Percentiles rank a stretch among this genome's conserved stretches.
Conservation (phyloP, 768 basidiomycete species). For the Kwoniella sp. region DNA sequence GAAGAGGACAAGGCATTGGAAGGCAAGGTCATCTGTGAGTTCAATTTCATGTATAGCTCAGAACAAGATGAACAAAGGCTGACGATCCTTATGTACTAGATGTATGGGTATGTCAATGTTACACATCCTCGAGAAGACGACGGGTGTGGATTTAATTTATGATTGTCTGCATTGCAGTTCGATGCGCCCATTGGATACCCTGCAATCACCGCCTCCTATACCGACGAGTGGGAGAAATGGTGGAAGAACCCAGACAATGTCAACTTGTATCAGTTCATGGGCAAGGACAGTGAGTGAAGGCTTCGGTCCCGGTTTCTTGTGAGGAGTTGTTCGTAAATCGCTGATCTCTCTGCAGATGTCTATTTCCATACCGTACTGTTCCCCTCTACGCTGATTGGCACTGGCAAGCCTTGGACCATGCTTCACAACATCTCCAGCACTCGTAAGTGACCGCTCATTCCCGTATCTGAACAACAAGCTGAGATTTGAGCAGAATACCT, state of each 20-base stretch:
- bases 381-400: conserved; percentile 84
- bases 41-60: conserved; percentile 7
- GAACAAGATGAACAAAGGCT: background rate
- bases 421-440: conserved; percentile 93
- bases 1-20: conserved; percentile 82
- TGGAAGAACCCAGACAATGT: conserved; percentile 92
- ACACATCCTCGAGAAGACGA: background rate
- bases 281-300: conserved; percentile 96
- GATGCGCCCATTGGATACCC: conserved; percentile 96
- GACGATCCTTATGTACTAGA: too few relatives aligned
- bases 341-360: conserved; percentile 58
- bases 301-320: too few relatives aligned
- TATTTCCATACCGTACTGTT: conserved; percentile 98
- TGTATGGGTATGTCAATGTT: conserved; percentile 75
- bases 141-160: too few relatives aligned
- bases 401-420: conserved; percentile 88
- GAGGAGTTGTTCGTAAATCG: too few relatives aligned
- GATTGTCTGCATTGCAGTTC: conserved; percentile 62
- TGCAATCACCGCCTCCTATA: conserved; percentile 95
- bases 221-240: conserved; percentile 92
- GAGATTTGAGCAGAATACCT: conserved; percentile 72
- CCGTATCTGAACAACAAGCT: too few relatives aligned
- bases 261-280: conserved; percentile 97
- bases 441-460: conserved; percentile 61
- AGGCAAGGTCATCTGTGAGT: conserved; percentile 92